A percentile compares a stretch with the other conserved stretches of the same genome.
Conservation (phyloP, 176 grass and related monocot genomes). For the maize (Zea mays) region Zm-B73-REFERENCE-NAM-5.0 NC_050103.1:64038001-64038500, state of each 20-base stretch:
- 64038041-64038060: neutral
- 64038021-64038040: neutral
- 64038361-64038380: conserved; percentile 56
- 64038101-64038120: neutral
- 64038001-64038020: neutral
- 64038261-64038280: conserved; percentile 26
- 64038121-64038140: neutral
- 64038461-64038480: neutral
- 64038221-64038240: conserved; percentile 4
- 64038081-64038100: neutral
- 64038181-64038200: neutral
- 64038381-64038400: conserved; percentile 12
- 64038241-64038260: conserved; percentile 3
- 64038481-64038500: conserved; percentile 1
- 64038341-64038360: conserved; percentile 52
- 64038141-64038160: neutral
- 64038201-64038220: neutral
- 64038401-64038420: conserved; percentile 7
- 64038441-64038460: neutral
- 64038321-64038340: conserved; percentile 59
- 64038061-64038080: neutral
- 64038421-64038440: neutral
- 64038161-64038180: neutral
- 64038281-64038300: neutral
- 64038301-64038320: conserved; percentile 61